Evolutionary conservation across 345 rosid genomes (phyloP).

Genomic region (Salix koriyanagi): DNA sequence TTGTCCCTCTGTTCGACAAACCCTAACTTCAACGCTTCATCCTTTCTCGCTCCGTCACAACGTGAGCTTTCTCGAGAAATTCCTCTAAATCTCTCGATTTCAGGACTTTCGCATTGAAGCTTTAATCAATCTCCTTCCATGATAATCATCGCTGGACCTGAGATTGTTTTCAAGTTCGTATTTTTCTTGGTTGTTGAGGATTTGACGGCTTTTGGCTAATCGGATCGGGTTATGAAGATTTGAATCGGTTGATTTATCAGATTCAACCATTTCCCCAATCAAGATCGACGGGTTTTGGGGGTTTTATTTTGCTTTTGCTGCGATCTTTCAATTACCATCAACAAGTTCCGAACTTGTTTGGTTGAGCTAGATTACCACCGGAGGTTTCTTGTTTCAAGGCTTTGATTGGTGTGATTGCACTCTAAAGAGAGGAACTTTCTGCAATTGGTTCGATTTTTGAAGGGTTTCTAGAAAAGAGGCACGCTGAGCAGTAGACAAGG

Average conservation of each 20-base stretch:
- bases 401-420: background rate
- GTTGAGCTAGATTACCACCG: background rate
- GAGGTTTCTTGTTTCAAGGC: background rate
- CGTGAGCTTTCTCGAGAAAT: background rate
- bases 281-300: background rate
- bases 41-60: background rate
- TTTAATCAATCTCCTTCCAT: background rate
- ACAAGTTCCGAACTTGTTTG: background rate
- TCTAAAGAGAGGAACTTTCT: background rate
- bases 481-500: background rate
- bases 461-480: background rate
- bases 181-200: background rate
- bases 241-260: background rate
- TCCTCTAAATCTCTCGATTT: background rate
- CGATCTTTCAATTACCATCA: background rate
- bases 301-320: background rate
- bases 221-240: slow-evolving; percentile 13
- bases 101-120: no score
- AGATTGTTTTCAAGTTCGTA: background rate
- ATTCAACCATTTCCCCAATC: background rate
- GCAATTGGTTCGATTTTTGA: background rate
- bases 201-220: background rate
- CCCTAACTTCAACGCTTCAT: background rate
- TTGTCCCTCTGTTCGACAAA: background rate
- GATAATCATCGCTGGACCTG: background rate